Evolutionary conservation across 2,329 filamentous ascomycete genomes (phyloP).

Genomic region (Colletotrichum sp.): DNA sequence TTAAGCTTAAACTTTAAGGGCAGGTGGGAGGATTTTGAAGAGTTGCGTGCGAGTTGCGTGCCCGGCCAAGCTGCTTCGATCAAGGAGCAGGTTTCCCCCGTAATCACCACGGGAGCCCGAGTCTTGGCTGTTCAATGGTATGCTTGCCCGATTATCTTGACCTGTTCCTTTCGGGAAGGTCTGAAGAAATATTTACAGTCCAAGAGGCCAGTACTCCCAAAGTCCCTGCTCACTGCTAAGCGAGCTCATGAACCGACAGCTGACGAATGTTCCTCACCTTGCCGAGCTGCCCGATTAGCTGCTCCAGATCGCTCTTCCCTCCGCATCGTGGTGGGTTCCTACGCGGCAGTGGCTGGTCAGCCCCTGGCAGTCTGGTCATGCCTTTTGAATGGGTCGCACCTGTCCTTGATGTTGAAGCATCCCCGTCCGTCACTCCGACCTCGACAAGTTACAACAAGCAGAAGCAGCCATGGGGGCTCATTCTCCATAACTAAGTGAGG

Average conservation of each 20-base stretch:
- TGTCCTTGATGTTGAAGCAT: background rate
- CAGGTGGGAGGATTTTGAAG: conserved; percentile 14
- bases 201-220: background rate
- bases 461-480: background rate
- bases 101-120: rapidly evolving
- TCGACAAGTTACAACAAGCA: background rate
- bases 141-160: background rate
- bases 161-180: conserved; percentile 1
- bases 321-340: background rate
- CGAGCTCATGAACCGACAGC: background rate
- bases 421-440: background rate
- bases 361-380: background rate
- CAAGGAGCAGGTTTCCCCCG: background rate
- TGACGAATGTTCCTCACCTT: background rate
- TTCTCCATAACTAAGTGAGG: background rate
- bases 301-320: background rate
- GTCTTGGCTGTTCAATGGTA: background rate
- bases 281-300: background rate
- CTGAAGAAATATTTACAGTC: background rate
- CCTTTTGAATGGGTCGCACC: background rate
- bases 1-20: conserved; percentile 20
- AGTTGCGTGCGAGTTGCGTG: conserved; percentile 6
- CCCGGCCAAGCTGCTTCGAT: background rate
- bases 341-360: background rate
- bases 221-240: background rate